Conservation (phyloP, 1,139 yeast genomes). For the Candida neerlandica region DNA sequence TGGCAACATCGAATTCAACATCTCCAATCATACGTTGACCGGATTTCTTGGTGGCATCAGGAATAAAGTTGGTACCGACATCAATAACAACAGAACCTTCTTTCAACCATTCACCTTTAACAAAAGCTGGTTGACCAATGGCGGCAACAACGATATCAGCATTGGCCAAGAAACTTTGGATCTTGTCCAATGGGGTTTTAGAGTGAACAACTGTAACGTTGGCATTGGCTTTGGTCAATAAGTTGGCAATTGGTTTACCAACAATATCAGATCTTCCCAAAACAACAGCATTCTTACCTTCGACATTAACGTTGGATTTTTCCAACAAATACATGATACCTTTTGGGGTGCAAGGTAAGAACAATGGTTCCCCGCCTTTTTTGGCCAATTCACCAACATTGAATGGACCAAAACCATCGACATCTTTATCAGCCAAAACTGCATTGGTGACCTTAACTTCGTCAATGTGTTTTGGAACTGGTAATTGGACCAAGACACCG, state of each 20-base stretch:
- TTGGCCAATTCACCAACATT: conserved; percentile 93
- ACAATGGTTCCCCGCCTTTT: conserved; percentile 81
- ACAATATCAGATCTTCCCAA: conserved; percentile 96
- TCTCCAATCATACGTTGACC: conserved; percentile 94
- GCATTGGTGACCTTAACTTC: conserved; percentile 79
- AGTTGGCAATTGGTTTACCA: conserved; percentile 88
- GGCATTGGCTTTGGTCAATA: conserved; percentile 77
- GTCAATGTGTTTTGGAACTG: conserved; percentile 80
- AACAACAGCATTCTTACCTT: conserved; percentile 89
- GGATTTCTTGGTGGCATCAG: conserved; percentile 73
- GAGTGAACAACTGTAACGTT: conserved; percentile 88
- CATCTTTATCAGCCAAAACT: conserved; percentile 81
- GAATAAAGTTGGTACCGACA: conserved; percentile 92
- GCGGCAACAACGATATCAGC: conserved; percentile 96
- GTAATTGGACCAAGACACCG: conserved; percentile 90
- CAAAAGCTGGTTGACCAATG: conserved; percentile 79
- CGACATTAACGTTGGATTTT: conserved; percentile 59
- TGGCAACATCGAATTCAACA: conserved; percentile 75
- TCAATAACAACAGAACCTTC: conserved; percentile 86
- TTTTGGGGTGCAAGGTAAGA: conserved; percentile 95
- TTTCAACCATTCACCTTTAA: conserved; percentile 89
- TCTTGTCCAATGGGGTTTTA: conserved; percentile 57
- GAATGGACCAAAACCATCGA: conserved; percentile 91
- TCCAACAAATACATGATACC: conserved; percentile 83
- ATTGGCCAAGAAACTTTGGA: conserved; percentile 58